phyloP scores from a whole-genome alignment of 2,329 filamentous ascomycete species.

The Meredithiella fracta region DNA sequence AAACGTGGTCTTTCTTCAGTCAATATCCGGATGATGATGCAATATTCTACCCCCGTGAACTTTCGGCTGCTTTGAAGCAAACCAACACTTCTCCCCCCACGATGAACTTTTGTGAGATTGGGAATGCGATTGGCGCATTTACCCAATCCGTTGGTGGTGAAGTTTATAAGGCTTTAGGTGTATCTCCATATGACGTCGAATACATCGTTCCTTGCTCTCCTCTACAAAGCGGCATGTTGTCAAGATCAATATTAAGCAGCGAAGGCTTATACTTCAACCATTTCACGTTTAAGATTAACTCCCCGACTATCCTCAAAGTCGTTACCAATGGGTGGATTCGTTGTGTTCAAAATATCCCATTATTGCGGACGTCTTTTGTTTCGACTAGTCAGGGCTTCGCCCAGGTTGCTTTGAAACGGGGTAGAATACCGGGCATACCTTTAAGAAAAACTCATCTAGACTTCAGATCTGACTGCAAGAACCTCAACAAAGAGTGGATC shows the following conservation, averaged over 20 bases:
- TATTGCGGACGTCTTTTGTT: constrained; percentile 59
- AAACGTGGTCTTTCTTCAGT: constrained; percentile 42
- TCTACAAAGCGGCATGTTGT: constrained; percentile 74
- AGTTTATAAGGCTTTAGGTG: constrained; percentile 35
- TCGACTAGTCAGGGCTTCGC: constrained; percentile 59
- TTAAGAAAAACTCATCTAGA: constrained; percentile 24
- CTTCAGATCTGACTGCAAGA: too few species aligned
- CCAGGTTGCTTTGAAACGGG: constrained; percentile 54
- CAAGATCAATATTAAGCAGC: constrained; percentile 42
- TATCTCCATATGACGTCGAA: constrained; percentile 42
- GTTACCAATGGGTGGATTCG: constrained; percentile 36
- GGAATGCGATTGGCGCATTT: constrained; percentile 31
- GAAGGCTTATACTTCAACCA: constrained; percentile 54
- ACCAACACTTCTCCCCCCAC: constrained; percentile 17
- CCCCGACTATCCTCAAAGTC: constrained; percentile 32
- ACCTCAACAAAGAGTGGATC: constrained; percentile 35
- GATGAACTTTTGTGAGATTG: neutral
- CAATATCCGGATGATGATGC: constrained; percentile 51
- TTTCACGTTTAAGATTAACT: constrained; percentile 44
- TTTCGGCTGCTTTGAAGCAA: constrained; percentile 21
- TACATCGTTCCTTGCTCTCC: constrained; percentile 69
- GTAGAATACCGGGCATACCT: too few species aligned
- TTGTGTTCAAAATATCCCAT: constrained; percentile 36
- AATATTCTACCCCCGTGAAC: constrained; percentile 35
- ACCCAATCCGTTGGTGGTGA: constrained; percentile 41